Conservation (phyloP, 345 rosid genomes). For the Citrus hindsii region DNA sequence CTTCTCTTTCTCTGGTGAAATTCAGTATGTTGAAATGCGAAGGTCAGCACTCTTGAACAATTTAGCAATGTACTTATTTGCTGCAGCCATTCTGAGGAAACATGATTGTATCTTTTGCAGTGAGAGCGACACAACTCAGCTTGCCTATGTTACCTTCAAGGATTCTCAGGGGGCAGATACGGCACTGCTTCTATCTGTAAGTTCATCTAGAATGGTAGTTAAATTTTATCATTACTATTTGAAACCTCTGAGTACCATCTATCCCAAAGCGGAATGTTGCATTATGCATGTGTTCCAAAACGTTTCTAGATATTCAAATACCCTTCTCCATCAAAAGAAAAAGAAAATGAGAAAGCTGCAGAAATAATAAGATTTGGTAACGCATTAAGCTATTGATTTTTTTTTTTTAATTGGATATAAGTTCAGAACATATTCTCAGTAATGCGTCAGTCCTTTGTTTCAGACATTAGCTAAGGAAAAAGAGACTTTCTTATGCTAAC, state of each 20-base stretch:
- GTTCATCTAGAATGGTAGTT: not conserved
- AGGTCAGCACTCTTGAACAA: constrained; percentile 23
- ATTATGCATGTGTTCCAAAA: not conserved
- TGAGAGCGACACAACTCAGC: constrained; percentile 36
- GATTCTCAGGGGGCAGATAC: constrained; percentile 44
- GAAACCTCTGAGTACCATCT: not conserved
- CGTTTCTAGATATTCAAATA: not conserved
- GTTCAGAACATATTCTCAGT: not conserved
- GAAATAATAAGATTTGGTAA: not conserved
- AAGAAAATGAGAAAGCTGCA: too few relatives aligned
- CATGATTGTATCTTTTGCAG: constrained; percentile 13
- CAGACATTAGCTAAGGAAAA: not conserved
- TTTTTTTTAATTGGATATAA: not conserved
- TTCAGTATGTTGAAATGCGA: constrained; percentile 42
- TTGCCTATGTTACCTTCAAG: constrained; percentile 45
- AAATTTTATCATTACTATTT: not conserved
- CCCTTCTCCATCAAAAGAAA: not conserved
- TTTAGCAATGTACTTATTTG: not conserved
- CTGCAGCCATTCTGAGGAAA: not conserved
- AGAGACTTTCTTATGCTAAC: too few relatives aligned
- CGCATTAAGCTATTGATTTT: not conserved
- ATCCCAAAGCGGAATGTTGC: not conserved
- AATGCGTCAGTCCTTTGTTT: not conserved
- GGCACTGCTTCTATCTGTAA: constrained; percentile 49
- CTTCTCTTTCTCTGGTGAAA: constrained; percentile 50